phyloP scores from a whole-genome alignment of 768 basidiomycete species.

The Phanerodontia chrysosporium region DNA sequence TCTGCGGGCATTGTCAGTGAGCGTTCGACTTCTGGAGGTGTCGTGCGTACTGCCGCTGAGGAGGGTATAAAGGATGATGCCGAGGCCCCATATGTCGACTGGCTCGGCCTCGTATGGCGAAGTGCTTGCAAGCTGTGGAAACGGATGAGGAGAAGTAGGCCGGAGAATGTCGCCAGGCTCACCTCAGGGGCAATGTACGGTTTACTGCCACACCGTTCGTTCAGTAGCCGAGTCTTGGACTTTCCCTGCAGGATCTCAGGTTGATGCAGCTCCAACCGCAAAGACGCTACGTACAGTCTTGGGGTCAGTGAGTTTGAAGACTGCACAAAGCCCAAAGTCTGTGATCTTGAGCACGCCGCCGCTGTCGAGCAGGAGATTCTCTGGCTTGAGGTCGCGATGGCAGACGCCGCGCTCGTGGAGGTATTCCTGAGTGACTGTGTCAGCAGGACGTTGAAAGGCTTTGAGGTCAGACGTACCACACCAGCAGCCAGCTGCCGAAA shows the following conservation, averaged over 20 bases:
- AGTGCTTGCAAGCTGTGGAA: slow-evolving; percentile 14
- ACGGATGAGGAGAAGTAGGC: not conserved
- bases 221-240: slow-evolving; percentile 71
- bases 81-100: slow-evolving; percentile 93
- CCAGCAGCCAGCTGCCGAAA: slow-evolving; percentile 84
- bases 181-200: slow-evolving; percentile 97
- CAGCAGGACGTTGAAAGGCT: not conserved
- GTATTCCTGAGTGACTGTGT: slow-evolving; percentile 54
- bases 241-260: slow-evolving; percentile 30
- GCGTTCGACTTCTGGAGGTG: not conserved
- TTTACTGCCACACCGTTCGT: slow-evolving; percentile 84
- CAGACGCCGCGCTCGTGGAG: slow-evolving; percentile 89
- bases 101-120: slow-evolving; percentile 85
- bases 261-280: too few relatives aligned
- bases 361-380: slow-evolving; percentile 85
- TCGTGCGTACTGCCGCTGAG: slow-evolving; percentile 76
- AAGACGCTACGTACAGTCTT: not conserved
- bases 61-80: slow-evolving; percentile 90
- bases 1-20: slow-evolving; percentile 41
- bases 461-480: slow-evolving; percentile 31
- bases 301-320: slow-evolving; percentile 69
- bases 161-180: slow-evolving; percentile 14
- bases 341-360: slow-evolving; percentile 87
- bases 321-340: slow-evolving; percentile 91
- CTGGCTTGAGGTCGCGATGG: slow-evolving; percentile 95